Base-by-base conservation (phyloP, 345 rosid genomes). In the Eucalyptus regnans region DNA sequence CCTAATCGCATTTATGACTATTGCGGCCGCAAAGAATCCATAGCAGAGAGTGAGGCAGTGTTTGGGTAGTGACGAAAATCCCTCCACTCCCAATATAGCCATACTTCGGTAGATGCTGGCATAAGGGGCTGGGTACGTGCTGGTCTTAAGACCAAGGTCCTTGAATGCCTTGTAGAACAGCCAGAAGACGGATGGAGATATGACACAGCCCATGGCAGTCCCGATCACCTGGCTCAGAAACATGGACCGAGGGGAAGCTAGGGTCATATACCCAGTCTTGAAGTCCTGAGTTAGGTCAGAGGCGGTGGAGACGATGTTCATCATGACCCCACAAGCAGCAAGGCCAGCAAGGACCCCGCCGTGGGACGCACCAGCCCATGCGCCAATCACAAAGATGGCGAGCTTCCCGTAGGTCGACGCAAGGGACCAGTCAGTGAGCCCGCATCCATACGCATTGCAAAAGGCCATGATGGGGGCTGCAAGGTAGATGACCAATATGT, bases 321-420 rank as follows among this genome's bases (percentile, higher is more conserved):
- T 97, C 97, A 97, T 96, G 60, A 97, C 98, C 37, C 98, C 99
- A 88, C 99, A 97, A 1, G 98, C 95, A 49, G 97, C 96, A 60
- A 96, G 91, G 41, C 98, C 98, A 9, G 98, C 98, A 0, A 97
- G 91, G 89, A 97, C 94, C 50, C 98, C 97, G 6, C 96, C 98
- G 4, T 94, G 92, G 23, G 91, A 89, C 2, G 91, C 86, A 4
- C 98, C 99, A 9, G 95, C 97, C 98, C 96, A 95, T 29, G 97
- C 93, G 4, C 98, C 97, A 1, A 96, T 91, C 48, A 92, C 92
- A 89, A 96, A 94, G 89, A 97, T 96, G 18, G 96, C 97, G 4
- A 97, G 93, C 91, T 95, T 97, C 86, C 99, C 98, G 7, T 97
- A 97, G 25, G 96, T 97, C 50, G 97, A 96, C 29, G 96, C 99